Base-by-base conservation (phyloP, 2,329 filamentous ascomycete genomes). In the Dothideomycetes sp. region DNA sequence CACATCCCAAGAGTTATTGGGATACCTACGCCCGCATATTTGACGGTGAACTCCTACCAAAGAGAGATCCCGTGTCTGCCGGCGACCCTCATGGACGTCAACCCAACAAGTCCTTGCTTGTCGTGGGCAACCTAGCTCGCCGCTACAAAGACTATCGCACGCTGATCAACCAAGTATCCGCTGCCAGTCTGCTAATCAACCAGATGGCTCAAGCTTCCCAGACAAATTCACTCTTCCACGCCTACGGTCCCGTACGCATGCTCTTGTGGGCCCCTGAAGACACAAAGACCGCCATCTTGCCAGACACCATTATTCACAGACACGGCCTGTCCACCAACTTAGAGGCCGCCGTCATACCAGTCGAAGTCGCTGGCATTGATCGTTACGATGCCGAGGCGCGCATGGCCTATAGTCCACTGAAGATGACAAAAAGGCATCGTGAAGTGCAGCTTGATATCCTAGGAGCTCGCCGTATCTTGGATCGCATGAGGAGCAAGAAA, bases 171-270 rank as follows among this genome's bases (percentile, higher is more conserved):
- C 8, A n/a, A 13, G 42, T 44, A 16, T 17, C 33, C 7, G 28
- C 33, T 22, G 23, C 37, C 4, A 43, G 25, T 17, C 29, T 55
- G 20, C 29, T 89, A 13, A 70, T 80, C 17, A 77, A 77, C 13
- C 86, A 88, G 51, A 61, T 88, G 4, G 65, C 71, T 5, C 71
- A 69, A 46, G 67, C 64, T 33, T 71, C 72, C 0, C 70, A 69
- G 36, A 70, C 32, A 1, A 59, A 58, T 20, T 30, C 46, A 37
- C 46, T 47, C 28, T 62, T 93, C 50, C 82, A 94, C 51, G 67
- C 69, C 19, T 88, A 86, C 55, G 89, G 89, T 3, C 72, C 80
- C 13, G 79, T 94, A 3, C 78, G 87, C 34, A 80, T 89, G 67
- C 69, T 96, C 1, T 56, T 88, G 27, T 88, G 87, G 79, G 53